Conservation (phyloP, 2,329 filamentous ascomycete genomes). For the Proliferodiscus dingleyae region DNA sequence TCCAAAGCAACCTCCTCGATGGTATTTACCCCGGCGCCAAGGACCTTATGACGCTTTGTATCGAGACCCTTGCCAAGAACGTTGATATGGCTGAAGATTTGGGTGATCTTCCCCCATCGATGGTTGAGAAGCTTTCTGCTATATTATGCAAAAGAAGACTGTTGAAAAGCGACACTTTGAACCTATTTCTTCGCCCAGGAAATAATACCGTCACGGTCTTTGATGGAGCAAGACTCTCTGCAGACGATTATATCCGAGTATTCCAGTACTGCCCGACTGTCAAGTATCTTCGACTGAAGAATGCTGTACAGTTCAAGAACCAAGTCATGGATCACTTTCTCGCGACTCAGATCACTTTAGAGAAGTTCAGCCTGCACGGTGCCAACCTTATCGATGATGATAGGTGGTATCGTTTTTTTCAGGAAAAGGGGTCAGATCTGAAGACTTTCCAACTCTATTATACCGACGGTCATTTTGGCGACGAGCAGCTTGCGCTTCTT, state of each 20-base stretch:
- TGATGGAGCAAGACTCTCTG: constrained; percentile 59
- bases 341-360: constrained; percentile 63
- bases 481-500: constrained; percentile 62
- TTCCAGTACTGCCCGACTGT: constrained; percentile 70
- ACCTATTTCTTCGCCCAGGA: constrained; percentile 51
- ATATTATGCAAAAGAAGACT: constrained; percentile 57
- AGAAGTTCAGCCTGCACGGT: constrained; percentile 72
- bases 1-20: constrained; percentile 81
- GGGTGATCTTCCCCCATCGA: constrained; percentile 50
- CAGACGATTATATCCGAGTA: constrained; percentile 74
- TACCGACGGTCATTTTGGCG: constrained; percentile 76
- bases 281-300: constrained; percentile 68
- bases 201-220: constrained; percentile 51
- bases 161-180: constrained; percentile 48
- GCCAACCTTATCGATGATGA: constrained; percentile 76
- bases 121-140: constrained; percentile 55
- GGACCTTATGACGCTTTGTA: constrained; percentile 58
- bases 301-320: constrained; percentile 90
- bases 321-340: constrained; percentile 75
- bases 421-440: constrained; percentile 58
- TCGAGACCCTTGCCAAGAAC: constrained; percentile 58
- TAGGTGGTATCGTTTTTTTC: constrained; percentile 69
- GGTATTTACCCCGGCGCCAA: constrained; percentile 65
- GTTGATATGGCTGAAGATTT: constrained; percentile 57
- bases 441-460: constrained; percentile 73